Conservation (phyloP, 2,329 filamentous ascomycete species). For the Didymosphaeria variabile region DNA sequence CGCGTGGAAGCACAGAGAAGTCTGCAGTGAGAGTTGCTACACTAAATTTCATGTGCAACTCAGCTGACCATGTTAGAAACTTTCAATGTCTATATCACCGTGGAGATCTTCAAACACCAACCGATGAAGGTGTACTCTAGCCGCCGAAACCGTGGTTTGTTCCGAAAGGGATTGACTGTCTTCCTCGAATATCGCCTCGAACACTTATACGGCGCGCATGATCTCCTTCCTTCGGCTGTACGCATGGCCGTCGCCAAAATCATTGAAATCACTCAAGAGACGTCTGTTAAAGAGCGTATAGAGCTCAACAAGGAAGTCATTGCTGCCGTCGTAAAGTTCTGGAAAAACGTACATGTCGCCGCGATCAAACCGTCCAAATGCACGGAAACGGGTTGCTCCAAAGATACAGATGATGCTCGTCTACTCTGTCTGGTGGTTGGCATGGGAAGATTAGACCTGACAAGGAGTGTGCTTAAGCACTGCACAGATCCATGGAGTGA, state of each 20-base stretch:
- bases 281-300: neutral
- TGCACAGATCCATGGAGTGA: neutral
- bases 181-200: constrained; percentile 1
- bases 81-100: constrained; percentile 1
- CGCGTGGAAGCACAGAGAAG: constrained; percentile 18
- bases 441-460: neutral
- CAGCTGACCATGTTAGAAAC: neutral
- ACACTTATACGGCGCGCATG: neutral
- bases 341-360: neutral
- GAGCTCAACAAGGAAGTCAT: neutral
- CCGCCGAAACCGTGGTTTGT: neutral
- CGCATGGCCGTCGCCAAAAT: neutral
- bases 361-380: neutral
- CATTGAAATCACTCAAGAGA: neutral
- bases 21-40: neutral
- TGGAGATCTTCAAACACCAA: constrained; percentile 1
- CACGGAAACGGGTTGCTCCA: neutral
- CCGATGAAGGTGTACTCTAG: neutral
- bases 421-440: neutral
- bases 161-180: neutral
- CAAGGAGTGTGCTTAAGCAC: neutral
- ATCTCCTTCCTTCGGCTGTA: neutral
- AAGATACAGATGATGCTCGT: neutral
- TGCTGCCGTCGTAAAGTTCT: neutral
- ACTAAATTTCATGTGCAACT: too few relatives aligned